Conservation (phyloP, 805 yeast genomes). For the Trichomonascus vanleenenianus region DNA sequence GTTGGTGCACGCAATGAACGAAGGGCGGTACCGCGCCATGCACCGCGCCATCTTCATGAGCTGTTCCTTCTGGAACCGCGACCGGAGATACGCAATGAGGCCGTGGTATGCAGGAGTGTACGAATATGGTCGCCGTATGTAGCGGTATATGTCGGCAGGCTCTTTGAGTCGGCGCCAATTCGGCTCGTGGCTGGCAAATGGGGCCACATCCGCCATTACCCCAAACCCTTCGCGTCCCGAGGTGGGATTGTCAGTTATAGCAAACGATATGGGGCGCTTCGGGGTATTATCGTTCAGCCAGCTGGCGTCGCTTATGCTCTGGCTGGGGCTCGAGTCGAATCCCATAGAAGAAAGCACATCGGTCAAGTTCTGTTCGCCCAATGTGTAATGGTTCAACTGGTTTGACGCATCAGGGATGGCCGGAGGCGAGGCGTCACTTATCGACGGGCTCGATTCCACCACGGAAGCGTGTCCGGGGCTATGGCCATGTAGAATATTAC, state of each 20-base stretch:
- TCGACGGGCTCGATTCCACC: slow-evolving; percentile 10
- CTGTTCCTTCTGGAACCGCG: slow-evolving; percentile 60
- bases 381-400: slow-evolving; percentile 17
- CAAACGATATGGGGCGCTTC: slow-evolving; percentile 21
- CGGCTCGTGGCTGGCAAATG: not conserved
- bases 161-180: slow-evolving; percentile 1
- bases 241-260: slow-evolving; percentile 16
- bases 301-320: slow-evolving; percentile 8
- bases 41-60: slow-evolving; percentile 77
- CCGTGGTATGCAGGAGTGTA: slow-evolving; percentile 89
- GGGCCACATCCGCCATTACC: slow-evolving; percentile 1
- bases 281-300: slow-evolving; percentile 18
- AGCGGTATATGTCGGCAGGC: slow-evolving; percentile 47
- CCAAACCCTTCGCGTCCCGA: slow-evolving; percentile 1
- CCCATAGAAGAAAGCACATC: slow-evolving; percentile 3
- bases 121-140: slow-evolving; percentile 68
- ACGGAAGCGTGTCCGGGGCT: not conserved
- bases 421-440: slow-evolving; percentile 14
- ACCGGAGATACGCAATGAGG: slow-evolving; percentile 61
- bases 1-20: slow-evolving; percentile 87
- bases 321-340: not conserved
- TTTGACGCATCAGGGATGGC: slow-evolving; percentile 4
- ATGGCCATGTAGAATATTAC: slow-evolving; percentile 24
- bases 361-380: slow-evolving; percentile 9
- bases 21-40: slow-evolving; percentile 86